A percentile compares a stretch with the other conserved stretches of the same genome.
Conservation (phyloP, 1,284 basidiomycete species). For the Tetrapyrgos nigripes region DNA sequence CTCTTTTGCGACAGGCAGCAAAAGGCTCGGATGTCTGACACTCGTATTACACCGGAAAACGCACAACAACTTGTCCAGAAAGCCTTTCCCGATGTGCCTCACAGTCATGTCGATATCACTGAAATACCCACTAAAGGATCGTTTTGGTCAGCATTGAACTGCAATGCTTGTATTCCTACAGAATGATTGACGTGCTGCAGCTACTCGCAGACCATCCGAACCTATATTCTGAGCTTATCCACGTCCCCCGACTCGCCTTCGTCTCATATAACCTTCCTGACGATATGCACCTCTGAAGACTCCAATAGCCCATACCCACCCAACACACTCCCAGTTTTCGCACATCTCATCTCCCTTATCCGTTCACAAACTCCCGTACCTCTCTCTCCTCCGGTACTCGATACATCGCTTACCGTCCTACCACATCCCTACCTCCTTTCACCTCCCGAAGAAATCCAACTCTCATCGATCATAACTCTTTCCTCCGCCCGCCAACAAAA, state of each 20-base stretch:
- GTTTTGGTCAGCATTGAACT: slow-evolving; percentile 5
- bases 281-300: neutral
- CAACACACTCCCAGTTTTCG: slow-evolving; percentile 12
- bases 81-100: neutral
- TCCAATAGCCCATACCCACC: slow-evolving; percentile 5
- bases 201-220: slow-evolving; percentile 9
- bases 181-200: neutral
- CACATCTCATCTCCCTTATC: slow-evolving; percentile 14
- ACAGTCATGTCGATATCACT: slow-evolving; percentile 1
- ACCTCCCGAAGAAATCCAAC: slow-evolving; percentile 39
- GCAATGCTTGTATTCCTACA: neutral
- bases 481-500: slow-evolving; percentile 44
- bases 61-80: slow-evolving; percentile 9
- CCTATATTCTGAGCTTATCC: slow-evolving; percentile 14
- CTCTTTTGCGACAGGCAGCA: too few species aligned
- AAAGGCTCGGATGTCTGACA: too few species aligned
- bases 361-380: slow-evolving; percentile 43
- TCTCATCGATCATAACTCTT: slow-evolving; percentile 42
- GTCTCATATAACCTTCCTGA: slow-evolving; percentile 15
- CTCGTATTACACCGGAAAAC: too few species aligned
- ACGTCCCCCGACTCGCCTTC: slow-evolving; percentile 4
- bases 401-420: slow-evolving; percentile 41
- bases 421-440: slow-evolving; percentile 50
- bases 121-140: slow-evolving; percentile 8
- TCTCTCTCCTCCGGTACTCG: slow-evolving; percentile 43